A percentile compares a stretch with the other conserved stretches of the same genome.
Evolutionary conservation across 768 basidiomycete species (phyloP).

Genomic region (Amanita fuliginea): DNA sequence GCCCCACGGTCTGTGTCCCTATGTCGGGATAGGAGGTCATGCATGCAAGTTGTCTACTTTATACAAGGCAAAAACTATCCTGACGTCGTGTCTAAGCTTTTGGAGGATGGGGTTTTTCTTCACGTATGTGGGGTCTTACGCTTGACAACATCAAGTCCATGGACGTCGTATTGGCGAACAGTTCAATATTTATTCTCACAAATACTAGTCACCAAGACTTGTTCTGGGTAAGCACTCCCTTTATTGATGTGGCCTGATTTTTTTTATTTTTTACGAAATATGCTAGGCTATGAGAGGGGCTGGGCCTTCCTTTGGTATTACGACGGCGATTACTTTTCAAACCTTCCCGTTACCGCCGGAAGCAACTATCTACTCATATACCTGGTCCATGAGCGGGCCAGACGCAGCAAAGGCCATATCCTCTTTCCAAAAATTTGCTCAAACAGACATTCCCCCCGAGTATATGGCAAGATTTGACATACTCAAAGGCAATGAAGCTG

Average conservation of each 20-base stretch:
- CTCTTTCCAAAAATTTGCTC: conserved; percentile 5
- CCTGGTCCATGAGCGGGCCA: conserved; percentile 22
- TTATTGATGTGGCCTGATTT: not conserved
- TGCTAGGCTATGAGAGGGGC: conserved; percentile 28
- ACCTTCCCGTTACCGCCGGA: conserved; percentile 25
- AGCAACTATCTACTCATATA: conserved; percentile 24
- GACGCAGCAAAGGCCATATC: conserved; percentile 21
- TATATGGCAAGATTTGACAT: not conserved
- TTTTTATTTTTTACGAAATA: not conserved
- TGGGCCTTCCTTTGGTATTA: conserved; percentile 27
- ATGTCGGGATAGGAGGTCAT: conserved; percentile 45
- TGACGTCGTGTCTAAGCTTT: conserved; percentile 9
- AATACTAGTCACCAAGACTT: conserved; percentile 24
- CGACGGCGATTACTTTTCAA: conserved; percentile 23
- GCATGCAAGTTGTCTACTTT: conserved; percentile 16
- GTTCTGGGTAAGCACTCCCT: conserved; percentile 27
- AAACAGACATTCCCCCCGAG: not conserved
- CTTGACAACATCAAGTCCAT: conserved; percentile 26
- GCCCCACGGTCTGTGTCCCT: conserved; percentile 43
- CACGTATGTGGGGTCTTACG: conserved; percentile 25
- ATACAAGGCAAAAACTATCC: not conserved
- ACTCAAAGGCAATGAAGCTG: not conserved
- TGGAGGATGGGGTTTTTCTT: conserved; percentile 24
- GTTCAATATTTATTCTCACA: conserved; percentile 21
- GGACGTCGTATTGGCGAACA: conserved; percentile 31